phyloP scores from a whole-genome alignment of 116 monocot genomes.

The Posidonia oceanica region DNA sequence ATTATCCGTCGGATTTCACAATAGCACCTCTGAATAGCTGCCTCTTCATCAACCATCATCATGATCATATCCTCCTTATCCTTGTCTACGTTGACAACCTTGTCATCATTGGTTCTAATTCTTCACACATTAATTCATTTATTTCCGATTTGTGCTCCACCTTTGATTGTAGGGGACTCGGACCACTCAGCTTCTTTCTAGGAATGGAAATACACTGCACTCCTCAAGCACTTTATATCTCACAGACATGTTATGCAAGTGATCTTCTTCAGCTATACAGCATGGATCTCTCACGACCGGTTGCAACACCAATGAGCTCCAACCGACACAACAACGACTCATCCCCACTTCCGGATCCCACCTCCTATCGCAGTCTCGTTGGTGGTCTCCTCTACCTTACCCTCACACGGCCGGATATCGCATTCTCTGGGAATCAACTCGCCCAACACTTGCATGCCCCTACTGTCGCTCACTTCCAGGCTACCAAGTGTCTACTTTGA shows the following conservation, averaged over 20 bases:
- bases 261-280: too few species aligned
- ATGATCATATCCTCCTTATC: neutral
- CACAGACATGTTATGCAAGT: too few species aligned
- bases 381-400: neutral
- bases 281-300: neutral
- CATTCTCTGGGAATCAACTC: neutral
- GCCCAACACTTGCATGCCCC: neutral
- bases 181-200: neutral
- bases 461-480: neutral
- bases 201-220: neutral
- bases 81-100: neutral
- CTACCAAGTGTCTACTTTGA: neutral
- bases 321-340: neutral
- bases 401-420: neutral
- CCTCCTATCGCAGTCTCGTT: neutral
- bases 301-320: neutral
- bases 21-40: neutral
- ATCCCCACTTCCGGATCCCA: neutral
- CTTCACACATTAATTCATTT: neutral
- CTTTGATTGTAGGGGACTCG: neutral
- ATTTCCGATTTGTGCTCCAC: neutral
- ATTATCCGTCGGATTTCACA: neutral
- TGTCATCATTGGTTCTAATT: neutral
- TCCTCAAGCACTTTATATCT: neutral
- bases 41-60: neutral